These are phyloP conservation scores for Nemania diffusa DNA, from an alignment of 2,329 filamentous ascomycete species.

Conservation along the genomic window DNA sequence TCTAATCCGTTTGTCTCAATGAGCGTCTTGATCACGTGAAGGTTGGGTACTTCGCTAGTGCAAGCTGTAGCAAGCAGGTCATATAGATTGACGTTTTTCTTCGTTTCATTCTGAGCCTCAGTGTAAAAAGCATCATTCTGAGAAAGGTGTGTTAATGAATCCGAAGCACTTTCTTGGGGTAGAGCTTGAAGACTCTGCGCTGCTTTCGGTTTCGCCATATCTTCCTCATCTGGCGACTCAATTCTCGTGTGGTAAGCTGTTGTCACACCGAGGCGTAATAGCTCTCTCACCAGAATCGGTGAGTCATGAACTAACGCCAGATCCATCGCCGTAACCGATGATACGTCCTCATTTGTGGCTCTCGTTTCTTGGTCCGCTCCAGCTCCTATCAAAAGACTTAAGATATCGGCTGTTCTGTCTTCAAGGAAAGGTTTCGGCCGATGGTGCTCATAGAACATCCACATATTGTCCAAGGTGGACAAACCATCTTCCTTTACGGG, in stretches of 20 bases:
- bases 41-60: background rate
- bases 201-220: background rate
- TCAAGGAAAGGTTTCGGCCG: background rate
- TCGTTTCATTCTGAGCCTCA: background rate
- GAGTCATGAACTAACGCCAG: background rate
- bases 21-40: conserved; percentile 7
- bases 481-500: background rate
- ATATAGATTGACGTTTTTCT: background rate
- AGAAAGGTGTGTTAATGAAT: no score
- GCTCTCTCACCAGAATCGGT: background rate
- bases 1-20: conserved; percentile 3
- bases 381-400: background rate
- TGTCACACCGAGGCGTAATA: background rate
- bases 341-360: background rate
- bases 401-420: background rate
- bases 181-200: background rate
- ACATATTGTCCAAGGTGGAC: background rate
- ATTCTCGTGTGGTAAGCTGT: background rate
- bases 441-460: background rate
- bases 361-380: background rate
- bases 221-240: background rate
- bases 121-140: background rate
- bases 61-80: background rate
- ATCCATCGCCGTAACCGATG: background rate
- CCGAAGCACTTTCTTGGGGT: background rate